phyloP scores from a whole-genome alignment of 768 basidiomycete genomes.

The Rhodosporidiobolus odoratus region DNA sequence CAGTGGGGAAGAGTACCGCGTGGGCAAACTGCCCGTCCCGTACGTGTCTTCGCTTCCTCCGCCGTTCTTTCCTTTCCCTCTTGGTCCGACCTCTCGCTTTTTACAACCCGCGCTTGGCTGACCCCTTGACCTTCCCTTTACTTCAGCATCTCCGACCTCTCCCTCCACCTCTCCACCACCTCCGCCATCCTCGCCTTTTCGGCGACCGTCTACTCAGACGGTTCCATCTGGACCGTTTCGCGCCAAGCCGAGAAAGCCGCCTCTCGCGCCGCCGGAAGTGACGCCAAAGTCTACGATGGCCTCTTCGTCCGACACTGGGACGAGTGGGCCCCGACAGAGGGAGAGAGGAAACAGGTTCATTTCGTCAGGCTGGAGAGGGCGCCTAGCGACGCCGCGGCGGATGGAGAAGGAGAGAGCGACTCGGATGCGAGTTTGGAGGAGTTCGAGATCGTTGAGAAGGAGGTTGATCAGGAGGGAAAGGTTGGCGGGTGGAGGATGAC shows the following conservation, averaged over 20 bases:
- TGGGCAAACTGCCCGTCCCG: slow-evolving; percentile 40
- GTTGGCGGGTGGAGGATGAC: neutral
- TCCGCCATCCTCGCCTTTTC: slow-evolving; percentile 75
- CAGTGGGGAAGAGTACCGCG: slow-evolving; percentile 25
- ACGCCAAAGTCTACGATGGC: slow-evolving; percentile 57
- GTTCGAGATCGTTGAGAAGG: slow-evolving; percentile 32
- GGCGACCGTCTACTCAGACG: slow-evolving; percentile 71
- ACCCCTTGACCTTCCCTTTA: neutral
- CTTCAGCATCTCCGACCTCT: slow-evolving; percentile 30
- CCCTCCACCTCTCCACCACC: slow-evolving; percentile 14
- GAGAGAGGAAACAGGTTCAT: slow-evolving; percentile 67
- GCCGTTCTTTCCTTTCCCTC: neutral
- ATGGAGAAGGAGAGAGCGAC: slow-evolving; percentile 11
- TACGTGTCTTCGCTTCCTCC: slow-evolving; percentile 6
- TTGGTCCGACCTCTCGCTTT: neutral
- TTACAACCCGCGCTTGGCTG: neutral
- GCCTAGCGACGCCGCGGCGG: slow-evolving; percentile 37
- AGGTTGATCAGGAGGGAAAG: neutral
- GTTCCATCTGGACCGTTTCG: slow-evolving; percentile 62
- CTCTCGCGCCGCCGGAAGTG: slow-evolving; percentile 61
- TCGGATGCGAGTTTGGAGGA: slow-evolving; percentile 18
- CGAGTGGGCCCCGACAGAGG: slow-evolving; percentile 59
- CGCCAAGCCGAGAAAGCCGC: slow-evolving; percentile 63
- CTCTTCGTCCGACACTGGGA: slow-evolving; percentile 73
- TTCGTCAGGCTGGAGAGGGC: slow-evolving; percentile 57